Percentiles rank a stretch among this genome's conserved stretches.
These are phyloP conservation scores for Ophiocordyceps australis DNA, from an alignment of 2,329 filamentous ascomycete genomes.

Conservation along the genomic window DNA sequence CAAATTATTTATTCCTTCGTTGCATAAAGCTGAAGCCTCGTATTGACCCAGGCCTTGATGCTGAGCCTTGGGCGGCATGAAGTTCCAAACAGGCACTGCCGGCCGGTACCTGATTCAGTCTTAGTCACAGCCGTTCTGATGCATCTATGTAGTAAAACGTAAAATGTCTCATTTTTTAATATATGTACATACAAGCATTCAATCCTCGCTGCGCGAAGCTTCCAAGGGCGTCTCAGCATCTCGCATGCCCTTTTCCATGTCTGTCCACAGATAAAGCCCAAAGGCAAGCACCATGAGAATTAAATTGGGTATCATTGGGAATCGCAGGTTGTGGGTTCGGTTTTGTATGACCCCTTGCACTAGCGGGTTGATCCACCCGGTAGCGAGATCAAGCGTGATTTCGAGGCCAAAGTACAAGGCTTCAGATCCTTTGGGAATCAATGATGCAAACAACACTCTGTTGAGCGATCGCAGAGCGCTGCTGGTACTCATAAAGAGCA, in stretches of 20 bases:
- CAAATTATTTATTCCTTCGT: too few species aligned
- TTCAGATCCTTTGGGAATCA: constrained; percentile 6
- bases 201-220: not conserved
- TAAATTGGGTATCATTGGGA: constrained; percentile 6
- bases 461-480: constrained; percentile 6
- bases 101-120: too few species aligned
- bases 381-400: constrained; percentile 6
- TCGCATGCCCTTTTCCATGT: constrained; percentile 4
- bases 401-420: constrained; percentile 5
- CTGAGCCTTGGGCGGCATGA: too few species aligned
- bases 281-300: constrained; percentile 4
- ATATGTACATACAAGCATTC: not conserved
- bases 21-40: too few species aligned
- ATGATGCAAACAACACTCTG: constrained; percentile 5
- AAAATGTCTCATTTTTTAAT: too few species aligned
- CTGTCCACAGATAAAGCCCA: constrained; percentile 4
- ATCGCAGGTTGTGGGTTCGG: constrained; percentile 5
- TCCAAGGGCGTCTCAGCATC: constrained; percentile 4
- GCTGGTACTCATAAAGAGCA: constrained; percentile 6
- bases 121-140: too few species aligned
- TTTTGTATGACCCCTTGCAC: constrained; percentile 5
- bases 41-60: too few species aligned
- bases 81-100: too few species aligned
- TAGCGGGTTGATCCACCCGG: constrained; percentile 6
- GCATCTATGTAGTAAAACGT: too few species aligned